phyloP scores from a whole-genome alignment of 352 stramenopile genomes.

The Blastocystis sp. region DNA sequence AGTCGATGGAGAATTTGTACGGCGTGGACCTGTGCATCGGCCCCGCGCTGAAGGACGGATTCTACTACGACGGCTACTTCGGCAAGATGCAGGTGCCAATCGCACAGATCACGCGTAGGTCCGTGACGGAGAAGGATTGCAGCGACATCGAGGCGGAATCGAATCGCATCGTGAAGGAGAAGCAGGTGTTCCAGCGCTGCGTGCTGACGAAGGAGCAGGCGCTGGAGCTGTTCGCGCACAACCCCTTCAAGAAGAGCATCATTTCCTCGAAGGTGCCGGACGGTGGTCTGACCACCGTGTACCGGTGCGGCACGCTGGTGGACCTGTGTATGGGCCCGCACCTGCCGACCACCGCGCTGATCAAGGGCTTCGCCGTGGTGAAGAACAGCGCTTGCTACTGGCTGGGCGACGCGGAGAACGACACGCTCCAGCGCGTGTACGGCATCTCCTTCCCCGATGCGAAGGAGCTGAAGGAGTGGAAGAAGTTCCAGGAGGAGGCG shows the following conservation, averaged over 20 bases:
- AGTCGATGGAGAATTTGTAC: constrained; percentile 92
- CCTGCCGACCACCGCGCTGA: constrained; percentile 88
- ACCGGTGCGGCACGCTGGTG: constrained; percentile 93
- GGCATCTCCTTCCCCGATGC: constrained; percentile 95
- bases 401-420: constrained; percentile 91
- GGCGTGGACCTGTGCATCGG: constrained; percentile 92
- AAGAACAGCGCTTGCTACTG: constrained; percentile 91
- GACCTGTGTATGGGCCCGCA: constrained; percentile 95
- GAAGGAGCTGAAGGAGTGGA: constrained; percentile 93
- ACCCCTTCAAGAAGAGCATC: constrained; percentile 93
- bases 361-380: constrained; percentile 90
- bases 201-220: constrained; percentile 96
- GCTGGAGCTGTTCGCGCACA: constrained; percentile 95
- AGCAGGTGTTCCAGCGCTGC: constrained; percentile 95
- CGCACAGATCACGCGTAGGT: constrained; percentile 64
- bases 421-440: constrained; percentile 92
- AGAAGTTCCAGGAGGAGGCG: constrained; percentile 89
- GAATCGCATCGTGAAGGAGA: constrained; percentile 87
- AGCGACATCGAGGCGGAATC: constrained; percentile 86
- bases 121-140: constrained; percentile 79
- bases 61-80: constrained; percentile 99
- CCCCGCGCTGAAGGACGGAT: constrained; percentile 90
- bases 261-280: constrained; percentile 94
- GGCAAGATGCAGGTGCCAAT: constrained; percentile 73
- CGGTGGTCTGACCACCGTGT: constrained; percentile 91